Evolutionary conservation across 805 yeast species (phyloP).

Genomic region (Wickerhamomyces pijperi): DNA sequence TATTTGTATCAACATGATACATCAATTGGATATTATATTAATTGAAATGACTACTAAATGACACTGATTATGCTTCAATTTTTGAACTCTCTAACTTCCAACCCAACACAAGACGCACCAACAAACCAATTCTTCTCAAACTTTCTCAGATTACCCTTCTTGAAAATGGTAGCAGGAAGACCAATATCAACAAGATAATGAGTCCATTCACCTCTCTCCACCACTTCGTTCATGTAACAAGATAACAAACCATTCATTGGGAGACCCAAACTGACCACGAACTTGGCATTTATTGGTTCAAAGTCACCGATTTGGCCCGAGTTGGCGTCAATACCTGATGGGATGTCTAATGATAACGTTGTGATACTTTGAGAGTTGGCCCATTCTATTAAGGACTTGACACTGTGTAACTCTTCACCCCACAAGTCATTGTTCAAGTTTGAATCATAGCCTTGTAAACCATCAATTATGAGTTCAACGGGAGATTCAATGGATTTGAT

Average conservation of each 20-base stretch:
- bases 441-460: slow-evolving; percentile 73
- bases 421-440: slow-evolving; percentile 44
- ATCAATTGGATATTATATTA: too few relatives aligned
- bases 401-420: slow-evolving; percentile 26
- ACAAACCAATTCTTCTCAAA: slow-evolving; percentile 27
- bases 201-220: slow-evolving; percentile 34
- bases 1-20: too few relatives aligned
- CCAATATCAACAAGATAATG: slow-evolving; percentile 66
- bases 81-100: slow-evolving; percentile 2
- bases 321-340: slow-evolving; percentile 77
- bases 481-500: slow-evolving; percentile 52
- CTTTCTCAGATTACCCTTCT: slow-evolving; percentile 32
- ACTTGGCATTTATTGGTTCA: slow-evolving; percentile 34
- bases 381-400: slow-evolving; percentile 50
- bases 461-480: slow-evolving; percentile 71
- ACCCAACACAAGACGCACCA: slow-evolving; percentile 12
- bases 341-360: slow-evolving; percentile 63
- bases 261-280: slow-evolving; percentile 61
- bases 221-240: slow-evolving; percentile 45
- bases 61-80: too few relatives aligned
- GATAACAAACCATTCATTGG: slow-evolving; percentile 56
- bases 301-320: slow-evolving; percentile 42
- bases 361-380: slow-evolving; percentile 37
- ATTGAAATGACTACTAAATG: too few relatives aligned
- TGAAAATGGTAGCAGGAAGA: slow-evolving; percentile 47